Percentiles rank a stretch among this genome's conserved stretches.
Conservation (phyloP, 2,329 filamentous ascomycete species). For the Botrytis porri region DNA sequence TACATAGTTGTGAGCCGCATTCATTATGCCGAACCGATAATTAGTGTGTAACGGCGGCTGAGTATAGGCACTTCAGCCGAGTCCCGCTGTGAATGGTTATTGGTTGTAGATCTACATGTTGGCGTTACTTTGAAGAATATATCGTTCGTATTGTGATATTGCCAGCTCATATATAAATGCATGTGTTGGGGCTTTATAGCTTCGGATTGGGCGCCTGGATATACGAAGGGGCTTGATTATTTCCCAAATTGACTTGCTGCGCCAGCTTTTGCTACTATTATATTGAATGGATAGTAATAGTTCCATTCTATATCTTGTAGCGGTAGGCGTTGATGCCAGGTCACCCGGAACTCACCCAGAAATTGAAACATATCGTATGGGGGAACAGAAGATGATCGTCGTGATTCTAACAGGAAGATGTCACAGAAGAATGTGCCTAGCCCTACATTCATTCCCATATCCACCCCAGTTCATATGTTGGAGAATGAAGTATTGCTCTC, state of each 20-base stretch:
- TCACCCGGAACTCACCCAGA: background rate
- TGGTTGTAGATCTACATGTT: background rate
- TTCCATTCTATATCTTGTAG: background rate
- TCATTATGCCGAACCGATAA: background rate
- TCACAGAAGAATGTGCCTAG: background rate
- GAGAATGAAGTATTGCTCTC: background rate
- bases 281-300: background rate
- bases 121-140: background rate
- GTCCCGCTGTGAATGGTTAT: background rate
- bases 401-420: background rate
- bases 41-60: conserved; percentile 7
- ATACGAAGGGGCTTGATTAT: background rate
- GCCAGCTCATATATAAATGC: background rate
- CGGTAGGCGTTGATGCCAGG: background rate
- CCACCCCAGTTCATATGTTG: too few relatives aligned
- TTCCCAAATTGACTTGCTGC: background rate
- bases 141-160: background rate
- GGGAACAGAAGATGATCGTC: background rate
- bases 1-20: conserved; percentile 11
- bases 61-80: conserved; percentile 2
- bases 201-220: background rate
- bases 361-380: background rate
- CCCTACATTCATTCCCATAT: background rate
- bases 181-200: background rate
- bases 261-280: background rate